Evolutionary conservation across 768 basidiomycete genomes (phyloP).

Genomic region (Macrolepiota albuminosa): DNA sequence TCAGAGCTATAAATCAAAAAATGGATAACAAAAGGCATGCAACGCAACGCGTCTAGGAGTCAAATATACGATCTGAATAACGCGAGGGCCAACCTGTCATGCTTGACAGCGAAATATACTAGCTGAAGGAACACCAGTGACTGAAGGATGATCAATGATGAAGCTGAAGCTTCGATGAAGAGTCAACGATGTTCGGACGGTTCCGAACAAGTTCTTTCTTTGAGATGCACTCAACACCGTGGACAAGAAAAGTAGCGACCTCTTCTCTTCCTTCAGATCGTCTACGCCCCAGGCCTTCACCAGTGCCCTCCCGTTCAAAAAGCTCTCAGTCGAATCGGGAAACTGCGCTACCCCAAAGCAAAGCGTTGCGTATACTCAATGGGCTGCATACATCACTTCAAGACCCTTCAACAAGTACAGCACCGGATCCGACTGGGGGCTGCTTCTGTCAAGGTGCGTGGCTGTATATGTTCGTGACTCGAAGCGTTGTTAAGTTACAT

Average conservation of each 20-base stretch:
- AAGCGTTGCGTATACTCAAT: conserved; percentile 44
- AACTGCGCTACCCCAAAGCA: conserved; percentile 38
- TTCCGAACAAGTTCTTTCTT: background rate
- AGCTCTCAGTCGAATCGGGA: conserved; percentile 25
- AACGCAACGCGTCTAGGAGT: too few relatives aligned
- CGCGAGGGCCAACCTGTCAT: too few relatives aligned
- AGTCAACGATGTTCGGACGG: background rate
- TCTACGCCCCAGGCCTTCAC: conserved; percentile 30
- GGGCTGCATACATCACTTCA: conserved; percentile 35
- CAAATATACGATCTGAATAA: too few relatives aligned
- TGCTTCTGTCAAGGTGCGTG: conserved; percentile 65
- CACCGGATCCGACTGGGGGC: conserved; percentile 51
- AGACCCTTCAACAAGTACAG: conserved; percentile 25
- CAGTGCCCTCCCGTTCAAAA: conserved; percentile 24
- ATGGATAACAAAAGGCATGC: too few relatives aligned
- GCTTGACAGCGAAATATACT: too few relatives aligned
- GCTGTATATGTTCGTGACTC: background rate
- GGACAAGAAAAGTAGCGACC: conserved; percentile 29
- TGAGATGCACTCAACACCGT: conserved; percentile 36
- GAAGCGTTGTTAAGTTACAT: background rate
- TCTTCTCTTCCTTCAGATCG: conserved; percentile 56
- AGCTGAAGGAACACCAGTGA: too few relatives aligned
- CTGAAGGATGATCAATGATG: too few relatives aligned
- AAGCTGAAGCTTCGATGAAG: too few relatives aligned
- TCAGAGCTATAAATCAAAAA: too few relatives aligned